Conservation (phyloP, 805 yeast species). For the Cyberlindnera maritima region DNA sequence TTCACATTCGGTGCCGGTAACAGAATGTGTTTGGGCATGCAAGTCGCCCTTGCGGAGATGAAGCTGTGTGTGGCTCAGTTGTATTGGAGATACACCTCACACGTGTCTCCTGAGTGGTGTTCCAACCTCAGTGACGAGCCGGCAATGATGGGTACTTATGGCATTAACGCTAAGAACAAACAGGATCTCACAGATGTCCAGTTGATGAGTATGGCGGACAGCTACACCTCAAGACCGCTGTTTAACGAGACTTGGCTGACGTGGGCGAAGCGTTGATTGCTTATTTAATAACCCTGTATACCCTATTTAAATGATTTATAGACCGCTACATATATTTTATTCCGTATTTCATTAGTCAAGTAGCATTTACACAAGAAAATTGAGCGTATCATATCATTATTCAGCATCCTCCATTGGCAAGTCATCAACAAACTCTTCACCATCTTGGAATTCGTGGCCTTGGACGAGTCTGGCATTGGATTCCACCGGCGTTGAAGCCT, state of each 20-base stretch:
- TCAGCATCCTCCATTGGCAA: background rate
- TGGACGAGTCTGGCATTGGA: too few species aligned
- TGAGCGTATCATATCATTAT: background rate
- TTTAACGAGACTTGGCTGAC: slow-evolving; percentile 51
- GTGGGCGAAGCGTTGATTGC: slow-evolving; percentile 12
- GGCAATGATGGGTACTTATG: slow-evolving; percentile 26
- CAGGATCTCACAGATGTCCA: slow-evolving; percentile 37
- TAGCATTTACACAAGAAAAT: background rate
- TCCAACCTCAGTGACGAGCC: slow-evolving; percentile 25
- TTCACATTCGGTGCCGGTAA: slow-evolving; percentile 74
- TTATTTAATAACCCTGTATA: background rate
- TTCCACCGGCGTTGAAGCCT: background rate
- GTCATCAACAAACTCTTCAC: background rate
- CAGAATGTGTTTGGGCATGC: slow-evolving; percentile 73
- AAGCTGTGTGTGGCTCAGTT: slow-evolving; percentile 53
- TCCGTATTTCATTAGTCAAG: too few species aligned
- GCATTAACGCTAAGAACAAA: slow-evolving; percentile 10
- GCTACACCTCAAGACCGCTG: slow-evolving; percentile 51
- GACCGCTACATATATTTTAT: too few species aligned
- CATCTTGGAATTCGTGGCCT: too few species aligned
- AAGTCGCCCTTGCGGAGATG: slow-evolving; percentile 64
- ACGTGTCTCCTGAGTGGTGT: slow-evolving; percentile 45
- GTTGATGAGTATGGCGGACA: slow-evolving; percentile 55
- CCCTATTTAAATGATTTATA: too few species aligned
- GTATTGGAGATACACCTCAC: slow-evolving; percentile 45